A percentile compares a stretch with the other conserved stretches of the same genome.
Evolutionary conservation across 73 alveolate genomes (phyloP).

Genomic region (Halteria grandinella): DNA sequence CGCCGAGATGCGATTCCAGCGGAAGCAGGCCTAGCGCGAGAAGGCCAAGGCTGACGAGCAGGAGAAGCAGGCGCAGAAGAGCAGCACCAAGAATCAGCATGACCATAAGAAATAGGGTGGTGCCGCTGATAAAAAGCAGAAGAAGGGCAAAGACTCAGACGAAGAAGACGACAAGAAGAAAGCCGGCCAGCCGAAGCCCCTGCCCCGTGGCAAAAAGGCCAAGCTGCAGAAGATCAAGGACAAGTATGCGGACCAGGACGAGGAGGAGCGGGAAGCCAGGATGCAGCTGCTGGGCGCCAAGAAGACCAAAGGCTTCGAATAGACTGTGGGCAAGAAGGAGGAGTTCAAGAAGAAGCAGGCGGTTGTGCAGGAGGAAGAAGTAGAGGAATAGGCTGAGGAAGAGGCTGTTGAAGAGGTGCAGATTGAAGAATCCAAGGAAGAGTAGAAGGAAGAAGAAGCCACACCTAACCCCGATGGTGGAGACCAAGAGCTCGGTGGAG

Average conservation of each 20-base stretch:
- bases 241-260: slow-evolving; percentile 89
- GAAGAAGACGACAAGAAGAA: slow-evolving; percentile 49
- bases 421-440: slow-evolving; percentile 16
- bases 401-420: slow-evolving; percentile 14
- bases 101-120: slow-evolving; percentile 7
- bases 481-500: slow-evolving; percentile 13
- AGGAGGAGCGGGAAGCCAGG: slow-evolving; percentile 85
- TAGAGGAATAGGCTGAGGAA: no score
- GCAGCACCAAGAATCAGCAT: slow-evolving; percentile 14
- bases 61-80: slow-evolving; percentile 52
- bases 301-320: slow-evolving; percentile 49
- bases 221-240: slow-evolving; percentile 82
- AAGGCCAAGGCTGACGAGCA: slow-evolving; percentile 9
- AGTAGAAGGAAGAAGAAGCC: neutral
- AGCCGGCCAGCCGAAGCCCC: slow-evolving; percentile 32
- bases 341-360: neutral
- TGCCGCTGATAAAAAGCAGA: slow-evolving; percentile 35
- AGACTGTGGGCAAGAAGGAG: slow-evolving; percentile 7
- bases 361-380: neutral
- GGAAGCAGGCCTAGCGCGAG: slow-evolving; percentile 23
- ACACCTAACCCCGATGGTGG: slow-evolving; percentile 34
- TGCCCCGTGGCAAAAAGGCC: slow-evolving; percentile 71
- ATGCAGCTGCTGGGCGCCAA: slow-evolving; percentile 83
- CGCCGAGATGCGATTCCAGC: neutral
- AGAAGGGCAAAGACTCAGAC: slow-evolving; percentile 49